Evolutionary conservation across 2,329 filamentous ascomycete species (phyloP).

Genomic region (Colletotrichum filicis): DNA sequence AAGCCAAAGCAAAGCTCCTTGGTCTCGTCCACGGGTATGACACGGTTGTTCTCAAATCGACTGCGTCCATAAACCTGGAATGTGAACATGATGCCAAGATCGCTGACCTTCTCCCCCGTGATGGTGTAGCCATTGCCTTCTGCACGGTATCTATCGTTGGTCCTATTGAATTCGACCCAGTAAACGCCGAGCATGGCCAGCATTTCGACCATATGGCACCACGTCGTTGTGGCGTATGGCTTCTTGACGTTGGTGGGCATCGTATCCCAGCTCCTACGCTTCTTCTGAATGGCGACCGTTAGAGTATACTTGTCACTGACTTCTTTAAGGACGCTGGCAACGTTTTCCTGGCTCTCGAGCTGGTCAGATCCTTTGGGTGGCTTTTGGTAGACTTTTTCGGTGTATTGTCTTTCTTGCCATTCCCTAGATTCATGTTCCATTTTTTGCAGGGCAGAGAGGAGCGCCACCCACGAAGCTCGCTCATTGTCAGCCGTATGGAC

Average conservation of each 20-base stretch:
- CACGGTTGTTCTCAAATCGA: conserved; percentile 58
- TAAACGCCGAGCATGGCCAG: conserved; percentile 65
- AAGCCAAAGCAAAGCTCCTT: conserved; percentile 67
- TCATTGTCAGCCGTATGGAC: conserved; percentile 68
- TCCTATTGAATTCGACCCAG: conserved; percentile 68
- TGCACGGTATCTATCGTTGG: conserved; percentile 61
- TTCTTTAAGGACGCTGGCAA: background rate
- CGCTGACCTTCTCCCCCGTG: conserved; percentile 55
- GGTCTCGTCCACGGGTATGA: conserved; percentile 63
- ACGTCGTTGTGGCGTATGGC: conserved; percentile 65
- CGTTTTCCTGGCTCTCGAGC: background rate
- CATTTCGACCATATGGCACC: conserved; percentile 66
- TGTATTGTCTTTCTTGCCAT: conserved; percentile 55
- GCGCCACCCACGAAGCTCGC: conserved; percentile 63
- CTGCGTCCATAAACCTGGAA: conserved; percentile 63
- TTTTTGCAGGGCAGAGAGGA: conserved; percentile 60
- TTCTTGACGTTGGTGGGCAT: conserved; percentile 60
- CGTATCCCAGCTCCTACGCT: conserved; percentile 61
- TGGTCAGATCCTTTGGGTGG: conserved; percentile 12
- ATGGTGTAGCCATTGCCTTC: conserved; percentile 67
- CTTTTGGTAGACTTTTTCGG: background rate
- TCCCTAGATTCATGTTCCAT: conserved; percentile 60
- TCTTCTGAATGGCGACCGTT: conserved; percentile 58
- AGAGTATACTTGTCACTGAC: conserved; percentile 50
- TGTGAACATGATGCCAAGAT: conserved; percentile 65